phyloP scores from a whole-genome alignment of 2,329 filamentous ascomycete species.

The Colletotrichum lindemuthianum region DNA sequence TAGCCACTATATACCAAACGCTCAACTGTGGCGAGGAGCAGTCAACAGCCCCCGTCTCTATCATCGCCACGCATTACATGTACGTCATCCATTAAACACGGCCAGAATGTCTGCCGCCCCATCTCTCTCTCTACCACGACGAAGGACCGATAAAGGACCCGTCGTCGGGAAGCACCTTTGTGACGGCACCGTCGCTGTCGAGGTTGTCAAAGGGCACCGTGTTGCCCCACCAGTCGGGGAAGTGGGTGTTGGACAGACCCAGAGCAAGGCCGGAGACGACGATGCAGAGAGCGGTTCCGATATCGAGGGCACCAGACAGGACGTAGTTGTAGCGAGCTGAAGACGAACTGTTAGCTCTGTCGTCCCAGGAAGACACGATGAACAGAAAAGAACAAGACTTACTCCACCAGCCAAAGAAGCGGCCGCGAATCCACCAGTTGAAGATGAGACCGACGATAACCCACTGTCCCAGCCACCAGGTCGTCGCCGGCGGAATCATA shows the following conservation, averaged over 20 bases:
- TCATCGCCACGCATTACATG: constrained; percentile 7
- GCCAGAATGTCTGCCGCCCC: too few relatives aligned
- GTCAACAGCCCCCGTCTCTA: not conserved
- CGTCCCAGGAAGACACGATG: too few relatives aligned
- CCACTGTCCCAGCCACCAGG: constrained; percentile 65
- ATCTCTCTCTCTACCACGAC: constrained; percentile 38
- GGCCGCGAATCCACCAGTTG: constrained; percentile 61
- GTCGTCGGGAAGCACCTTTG: constrained; percentile 42
- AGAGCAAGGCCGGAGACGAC: constrained; percentile 61
- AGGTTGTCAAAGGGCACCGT: constrained; percentile 47
- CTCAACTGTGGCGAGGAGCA: too few relatives aligned
- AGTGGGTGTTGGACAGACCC: constrained; percentile 53
- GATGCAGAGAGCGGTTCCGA: constrained; percentile 67
- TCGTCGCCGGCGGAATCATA: constrained; percentile 64
- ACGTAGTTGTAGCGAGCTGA: constrained; percentile 66
- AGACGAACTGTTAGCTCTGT: not conserved
- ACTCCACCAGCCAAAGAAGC: constrained; percentile 66
- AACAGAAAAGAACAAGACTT: constrained; percentile 24
- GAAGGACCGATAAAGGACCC: constrained; percentile 42
- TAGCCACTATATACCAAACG: too few relatives aligned
- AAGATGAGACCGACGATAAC: constrained; percentile 65
- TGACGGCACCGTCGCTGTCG: constrained; percentile 41
- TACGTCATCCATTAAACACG: constrained; percentile 6
- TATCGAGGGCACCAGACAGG: constrained; percentile 66
- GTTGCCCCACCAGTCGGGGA: constrained; percentile 64